Percentiles rank a stretch among this genome's conserved stretches.
These are phyloP conservation scores for Phytopythium oedochilum DNA, from an alignment of 352 stramenopile species.

Conservation along the genomic window DNA sequence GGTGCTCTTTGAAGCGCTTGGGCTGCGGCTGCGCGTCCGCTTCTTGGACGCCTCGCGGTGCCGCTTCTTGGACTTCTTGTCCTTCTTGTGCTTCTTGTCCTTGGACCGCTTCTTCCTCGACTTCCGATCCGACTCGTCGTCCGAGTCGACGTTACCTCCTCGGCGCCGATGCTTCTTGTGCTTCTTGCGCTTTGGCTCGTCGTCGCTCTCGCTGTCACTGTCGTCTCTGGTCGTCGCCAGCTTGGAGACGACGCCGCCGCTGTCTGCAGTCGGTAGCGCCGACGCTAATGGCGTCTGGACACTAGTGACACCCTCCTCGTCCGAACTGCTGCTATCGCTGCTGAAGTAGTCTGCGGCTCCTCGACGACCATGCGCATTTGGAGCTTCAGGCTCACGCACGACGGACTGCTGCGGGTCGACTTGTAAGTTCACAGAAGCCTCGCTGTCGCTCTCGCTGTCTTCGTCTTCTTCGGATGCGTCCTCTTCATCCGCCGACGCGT, in stretches of 20 bases:
- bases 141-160: not conserved
- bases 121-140: constrained; percentile 3
- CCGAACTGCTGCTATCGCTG: constrained; percentile 1
- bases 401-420: not conserved
- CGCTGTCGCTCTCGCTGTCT: constrained; percentile 29
- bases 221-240: not conserved
- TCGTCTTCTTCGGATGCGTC: constrained; percentile 36
- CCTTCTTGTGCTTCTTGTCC: constrained; percentile 16
- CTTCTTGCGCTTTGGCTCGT: constrained; percentile 9
- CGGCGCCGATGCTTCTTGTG: constrained; percentile 17
- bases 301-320: not conserved
- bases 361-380: not conserved
- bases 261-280: not conserved
- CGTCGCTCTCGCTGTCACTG: not conserved
- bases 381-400: too few relatives aligned
- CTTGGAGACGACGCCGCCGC: not conserved
- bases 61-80: constrained; percentile 26
- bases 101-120: constrained; percentile 22
- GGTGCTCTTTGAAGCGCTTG: constrained; percentile 10
- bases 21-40: constrained; percentile 22
- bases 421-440: constrained; percentile 13
- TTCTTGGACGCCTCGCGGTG: constrained; percentile 23
- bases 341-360: constrained; percentile 5
- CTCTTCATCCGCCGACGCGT: constrained; percentile 49
- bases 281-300: not conserved